Conservation (phyloP, 352 stramenopile genomes). For the Globisporangium middletonii region DNA sequence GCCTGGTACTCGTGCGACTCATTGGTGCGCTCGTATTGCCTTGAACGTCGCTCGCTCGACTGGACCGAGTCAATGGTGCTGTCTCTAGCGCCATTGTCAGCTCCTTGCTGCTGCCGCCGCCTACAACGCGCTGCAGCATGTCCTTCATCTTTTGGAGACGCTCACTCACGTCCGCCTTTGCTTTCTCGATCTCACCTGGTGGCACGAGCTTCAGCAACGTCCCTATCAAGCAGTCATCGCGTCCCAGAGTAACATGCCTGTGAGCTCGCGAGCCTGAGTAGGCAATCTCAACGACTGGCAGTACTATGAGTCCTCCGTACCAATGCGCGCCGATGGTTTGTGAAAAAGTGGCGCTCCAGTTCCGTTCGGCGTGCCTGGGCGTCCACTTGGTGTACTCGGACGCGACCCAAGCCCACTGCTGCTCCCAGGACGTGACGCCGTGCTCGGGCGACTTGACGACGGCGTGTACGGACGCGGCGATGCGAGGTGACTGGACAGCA, state of each 20-base stretch:
- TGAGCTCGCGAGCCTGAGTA: background rate
- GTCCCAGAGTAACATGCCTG: background rate
- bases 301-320: conserved; percentile 11
- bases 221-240: conserved; percentile 12
- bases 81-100: background rate
- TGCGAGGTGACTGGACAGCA: conserved; percentile 18
- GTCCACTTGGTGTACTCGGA: conserved; percentile 23
- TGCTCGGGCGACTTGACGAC: conserved; percentile 21
- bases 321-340: conserved; percentile 35
- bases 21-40: too few species aligned
- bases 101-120: background rate
- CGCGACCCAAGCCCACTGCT: conserved; percentile 11
- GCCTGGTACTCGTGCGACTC: background rate
- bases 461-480: conserved; percentile 31
- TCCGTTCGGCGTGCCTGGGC: conserved; percentile 22
- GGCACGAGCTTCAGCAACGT: conserved; percentile 42
- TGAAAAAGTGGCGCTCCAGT: conserved; percentile 43
- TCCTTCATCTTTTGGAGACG: conserved; percentile 55
- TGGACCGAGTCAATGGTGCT: too few species aligned
- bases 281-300: background rate
- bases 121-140: conserved; percentile 37
- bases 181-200: conserved; percentile 37
- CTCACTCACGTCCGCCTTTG: conserved; percentile 40
- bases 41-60: background rate
- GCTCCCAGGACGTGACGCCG: conserved; percentile 29